Base-by-base conservation (phyloP, 2,329 filamentous ascomycete species). In the Pseudogymnoascus sp. region DNA sequence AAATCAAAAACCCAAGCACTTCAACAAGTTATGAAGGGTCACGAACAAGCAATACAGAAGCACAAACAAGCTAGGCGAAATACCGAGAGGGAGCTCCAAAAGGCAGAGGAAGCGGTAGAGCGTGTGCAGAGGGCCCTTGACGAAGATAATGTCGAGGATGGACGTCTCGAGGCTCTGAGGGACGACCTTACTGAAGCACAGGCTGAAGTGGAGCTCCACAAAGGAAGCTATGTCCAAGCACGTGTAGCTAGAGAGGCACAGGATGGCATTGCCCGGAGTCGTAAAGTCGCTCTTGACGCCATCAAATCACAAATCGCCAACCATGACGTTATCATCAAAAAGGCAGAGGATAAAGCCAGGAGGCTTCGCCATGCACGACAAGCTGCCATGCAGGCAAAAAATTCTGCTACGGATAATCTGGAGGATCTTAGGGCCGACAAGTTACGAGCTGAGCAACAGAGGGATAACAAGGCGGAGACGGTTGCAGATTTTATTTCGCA, bases 81-180 rank as follows among this genome's bases (percentile, higher is more conserved):
- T n/a, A 72, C 91, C 14, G 80, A 81, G 62, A 73, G 82, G 38
- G 74, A 79, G 2, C 70, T 81, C 34, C 86, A 90, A 63, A 74
- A 76, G 59, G 81, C 85, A 6, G 81, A 87, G 59, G 84, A 87
- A 59, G 76, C 78, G 6, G 78, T 88, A 6, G 76, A 79, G 60
- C 65, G 72, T 62, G 67, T 81, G 54, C 68, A 82, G 32, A 81
- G 84, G 60, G 82, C 84, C 47, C 78, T 95, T 38, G 85, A 90
- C 64, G 79, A 76, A 25, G 82, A 83, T 54, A 81, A 89, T 63
- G 86, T 87, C 2, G 83, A 85, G 60, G 90, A 91, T 69, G 85
- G 81, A 54, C 79, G 80, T 59, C 75, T 93, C 1, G 80, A 85
- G 50, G 75, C 75, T 11, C 75, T 91, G 1, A 81, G 81, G 60